Evolutionary conservation across 352 stramenopile genomes (phyloP).

Genomic region (Phytophthora quininea): DNA sequence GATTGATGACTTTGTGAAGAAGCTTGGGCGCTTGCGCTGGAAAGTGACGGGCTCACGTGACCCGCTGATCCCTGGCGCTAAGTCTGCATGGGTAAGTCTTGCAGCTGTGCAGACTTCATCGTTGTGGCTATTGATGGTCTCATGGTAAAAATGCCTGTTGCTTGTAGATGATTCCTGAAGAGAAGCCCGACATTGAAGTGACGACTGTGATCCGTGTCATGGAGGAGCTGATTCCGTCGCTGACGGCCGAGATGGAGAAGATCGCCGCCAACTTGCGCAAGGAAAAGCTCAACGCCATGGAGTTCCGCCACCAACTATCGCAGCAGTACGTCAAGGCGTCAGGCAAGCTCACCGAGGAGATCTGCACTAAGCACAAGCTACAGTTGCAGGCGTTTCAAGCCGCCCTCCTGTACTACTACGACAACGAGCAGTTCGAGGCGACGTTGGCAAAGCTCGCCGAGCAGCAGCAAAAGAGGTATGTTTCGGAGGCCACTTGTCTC

Average conservation of each 20-base stretch:
- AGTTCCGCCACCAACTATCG: constrained; percentile 64
- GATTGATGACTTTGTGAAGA: constrained; percentile 74
- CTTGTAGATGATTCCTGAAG: constrained; percentile 54
- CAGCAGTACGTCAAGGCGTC: constrained; percentile 73
- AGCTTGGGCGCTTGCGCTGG: constrained; percentile 76
- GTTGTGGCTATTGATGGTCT: constrained; percentile 10
- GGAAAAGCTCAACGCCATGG: constrained; percentile 35
- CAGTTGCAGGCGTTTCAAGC: constrained; percentile 74
- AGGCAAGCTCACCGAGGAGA: constrained; percentile 56
- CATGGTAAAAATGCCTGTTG: background rate
- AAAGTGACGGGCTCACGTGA: constrained; percentile 82
- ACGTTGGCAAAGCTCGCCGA: constrained; percentile 60
- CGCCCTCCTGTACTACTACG: constrained; percentile 82
- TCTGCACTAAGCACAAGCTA: constrained; percentile 57
- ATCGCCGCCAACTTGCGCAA: constrained; percentile 48
- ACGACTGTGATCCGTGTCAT: constrained; percentile 66
- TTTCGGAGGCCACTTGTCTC: constrained; percentile 15
- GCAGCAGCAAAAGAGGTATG: constrained; percentile 65
- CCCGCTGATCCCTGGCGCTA: constrained; percentile 59
- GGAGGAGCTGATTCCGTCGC: constrained; percentile 69
- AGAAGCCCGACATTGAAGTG: constrained; percentile 69
- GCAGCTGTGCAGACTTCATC: background rate
- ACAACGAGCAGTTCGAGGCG: constrained; percentile 70
- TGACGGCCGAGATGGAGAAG: constrained; percentile 79
- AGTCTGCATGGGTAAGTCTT: constrained; percentile 42